phyloP scores from a whole-genome alignment of 257 asterid genomes.

The Lycium ferocissimum region DNA sequence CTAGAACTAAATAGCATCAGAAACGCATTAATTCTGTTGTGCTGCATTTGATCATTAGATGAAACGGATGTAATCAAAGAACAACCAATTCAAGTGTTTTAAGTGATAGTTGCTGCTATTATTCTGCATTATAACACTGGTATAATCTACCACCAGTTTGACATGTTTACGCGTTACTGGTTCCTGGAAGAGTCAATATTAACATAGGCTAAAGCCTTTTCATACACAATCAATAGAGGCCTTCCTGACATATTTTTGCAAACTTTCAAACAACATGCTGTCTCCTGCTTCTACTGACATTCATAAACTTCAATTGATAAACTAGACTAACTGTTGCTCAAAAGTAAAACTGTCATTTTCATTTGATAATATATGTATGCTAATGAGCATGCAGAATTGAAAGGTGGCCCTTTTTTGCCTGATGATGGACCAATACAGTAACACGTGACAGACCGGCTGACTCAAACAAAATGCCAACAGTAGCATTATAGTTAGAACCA shows the following conservation, averaged over 20 bases:
- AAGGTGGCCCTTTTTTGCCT: slow-evolving; percentile 21
- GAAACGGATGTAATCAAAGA: neutral
- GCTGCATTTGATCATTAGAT: neutral
- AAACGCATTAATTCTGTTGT: neutral
- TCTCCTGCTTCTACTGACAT: neutral
- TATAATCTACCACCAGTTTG: neutral
- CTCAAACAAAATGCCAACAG: neutral
- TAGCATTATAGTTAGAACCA: slow-evolving; percentile 17
- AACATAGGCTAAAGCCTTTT: neutral
- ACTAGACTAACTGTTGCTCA: neutral
- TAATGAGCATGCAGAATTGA: slow-evolving; percentile 23
- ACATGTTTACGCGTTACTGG: neutral
- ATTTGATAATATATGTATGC: neutral
- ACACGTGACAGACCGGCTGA: slow-evolving; percentile 15
- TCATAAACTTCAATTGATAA: neutral
- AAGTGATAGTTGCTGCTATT: neutral
- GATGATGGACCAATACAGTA: slow-evolving; percentile 28
- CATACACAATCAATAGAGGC: neutral
- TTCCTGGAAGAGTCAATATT: neutral
- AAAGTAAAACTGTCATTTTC: neutral
- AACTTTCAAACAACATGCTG: neutral
- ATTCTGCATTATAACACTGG: neutral
- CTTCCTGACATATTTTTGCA: neutral
- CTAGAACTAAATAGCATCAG: neutral
- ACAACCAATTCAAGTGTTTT: neutral